Evolutionary conservation across 2,329 filamentous ascomycete genomes (phyloP), one percentile per base, ranked within the genome.

Genomic region (Salinomyces thailandicus): DNA sequence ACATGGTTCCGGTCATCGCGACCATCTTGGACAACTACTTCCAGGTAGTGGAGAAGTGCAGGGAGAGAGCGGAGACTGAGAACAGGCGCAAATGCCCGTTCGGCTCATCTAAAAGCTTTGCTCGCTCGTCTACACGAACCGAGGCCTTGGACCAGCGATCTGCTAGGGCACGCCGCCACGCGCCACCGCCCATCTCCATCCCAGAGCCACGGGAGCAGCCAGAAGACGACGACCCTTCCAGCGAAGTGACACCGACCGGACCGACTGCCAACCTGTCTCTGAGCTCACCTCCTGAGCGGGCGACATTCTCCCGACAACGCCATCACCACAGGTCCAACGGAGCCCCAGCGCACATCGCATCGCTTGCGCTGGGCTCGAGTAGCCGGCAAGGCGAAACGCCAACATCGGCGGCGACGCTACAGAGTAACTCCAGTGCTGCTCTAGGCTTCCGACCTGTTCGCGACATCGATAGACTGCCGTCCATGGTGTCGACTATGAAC

Each of bases 21-120:
- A 96, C 91, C 32, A 94, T 98, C 36, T 77, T 98, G 42, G 86
- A 95, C 64, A 96, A 96, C 63, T 98, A 98, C 64, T 89, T 95
- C 66, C 86, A 93, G 57, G 85, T 95, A 42, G 79, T 95, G 47
- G 89, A 96, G 52, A 89, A 86, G 62, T 85, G 83, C 58, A 81
- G 85, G 44, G 85, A 91, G 58, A 84, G 85, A 63, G 79, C 79
- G 18, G 86, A 94, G 56, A 73, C 77, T 37, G 91, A 93, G 54
- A 71, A 77, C 52, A 83, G 84, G 52, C 71, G 61, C 27, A 64
- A 77, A 50, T 67, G 53, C 31, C 51, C 51, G 1, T 50, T 55
- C 36, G 53, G 53, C 46, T 51, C 59, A 41, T 60, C 47, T 8
- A 48, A 46, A 33, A 46, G 47, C 49, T 60, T 62, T 49, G 60